phyloP scores from a whole-genome alignment of 2,329 filamentous ascomycete species.

The Fusarium miscanthi region DNA sequence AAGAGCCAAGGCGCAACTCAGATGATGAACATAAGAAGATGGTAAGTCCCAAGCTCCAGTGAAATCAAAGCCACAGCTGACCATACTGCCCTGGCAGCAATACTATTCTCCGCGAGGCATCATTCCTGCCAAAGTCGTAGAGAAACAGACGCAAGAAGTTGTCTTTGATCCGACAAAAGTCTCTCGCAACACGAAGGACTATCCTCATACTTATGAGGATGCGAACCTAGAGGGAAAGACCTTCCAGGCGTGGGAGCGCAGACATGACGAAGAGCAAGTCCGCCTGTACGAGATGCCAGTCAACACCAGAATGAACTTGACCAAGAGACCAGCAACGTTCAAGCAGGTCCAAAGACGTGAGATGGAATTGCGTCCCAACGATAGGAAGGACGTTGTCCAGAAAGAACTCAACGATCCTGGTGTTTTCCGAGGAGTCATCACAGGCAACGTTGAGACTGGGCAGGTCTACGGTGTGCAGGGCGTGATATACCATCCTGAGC shows the following conservation, averaged over 20 bases:
- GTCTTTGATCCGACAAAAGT: not conserved
- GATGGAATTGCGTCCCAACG: not conserved
- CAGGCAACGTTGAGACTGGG: not conserved
- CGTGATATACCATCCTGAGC: constrained; percentile 3
- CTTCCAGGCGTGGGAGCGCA: not conserved
- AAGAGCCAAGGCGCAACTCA: constrained; percentile 8
- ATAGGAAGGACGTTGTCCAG: not conserved
- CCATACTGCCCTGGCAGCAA: not conserved
- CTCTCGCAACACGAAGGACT: not conserved
- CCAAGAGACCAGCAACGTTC: not conserved
- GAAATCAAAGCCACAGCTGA: no score
- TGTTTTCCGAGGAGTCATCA: not conserved
- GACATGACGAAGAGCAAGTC: not conserved
- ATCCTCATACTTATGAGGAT: not conserved
- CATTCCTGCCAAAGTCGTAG: not conserved
- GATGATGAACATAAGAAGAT: constrained; percentile 9
- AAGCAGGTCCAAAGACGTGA: not conserved
- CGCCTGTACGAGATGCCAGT: not conserved
- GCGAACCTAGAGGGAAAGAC: not conserved
- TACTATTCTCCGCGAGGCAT: not conserved
- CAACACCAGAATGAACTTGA: not conserved
- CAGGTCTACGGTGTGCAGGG: not conserved
- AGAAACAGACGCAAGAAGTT: not conserved
- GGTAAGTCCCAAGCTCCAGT: not conserved
- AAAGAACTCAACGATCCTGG: constrained; percentile 3